Base-by-base conservation (phyloP, 73 alveolate genomes). In the Blepharisma japonicum region DNA sequence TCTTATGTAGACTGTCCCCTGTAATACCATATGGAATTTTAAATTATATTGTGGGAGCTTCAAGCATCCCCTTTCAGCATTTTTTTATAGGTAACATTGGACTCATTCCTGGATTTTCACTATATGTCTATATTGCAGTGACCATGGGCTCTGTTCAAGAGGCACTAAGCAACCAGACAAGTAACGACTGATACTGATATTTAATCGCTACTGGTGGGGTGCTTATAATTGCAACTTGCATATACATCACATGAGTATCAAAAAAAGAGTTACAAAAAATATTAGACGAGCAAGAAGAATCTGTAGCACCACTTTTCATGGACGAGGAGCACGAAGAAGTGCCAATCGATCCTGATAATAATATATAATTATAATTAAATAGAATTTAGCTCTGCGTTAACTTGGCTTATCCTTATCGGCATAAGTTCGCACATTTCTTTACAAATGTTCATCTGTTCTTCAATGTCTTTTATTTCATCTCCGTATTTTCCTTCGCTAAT, bases 351-450 rank as follows among this genome's bases (percentile, higher is more conserved):
- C 42, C 42, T 32, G n/a, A n/a, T n/a, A 32, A 32, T 32, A 32
- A 32, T 32, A 32, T 32, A 32, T 32, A 32, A 32, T 32, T 32
- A 32, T 32, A 32, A 32, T 32, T 32, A 32, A 32, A 32, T 32
- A 32, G 42, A 32, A 32, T 32, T 32, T 32, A 32, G 42, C 42
- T 32, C 42, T 32, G 74, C 74, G 5, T 0, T 2, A 14, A 61
- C 48, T 39, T 61, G 74, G 23, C 49, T 18, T 0, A 94, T 94
- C 82, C 92, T 94, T 20, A 86, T 81, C 23, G 98, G 98, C 66
- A 94, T 76, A 77, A 94, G 71, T 8, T 88, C 96, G 21, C 85
- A 82, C 98, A 94, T 94, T 80, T 94, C 98, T 45, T 89, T 89
- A 61, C 98, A 94, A 81, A 94, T 86, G 27, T 82, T 66, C 55